phyloP scores from a whole-genome alignment of 495 filamentous ascomycete species.

The Aspergillus coremiiformis region DNA sequence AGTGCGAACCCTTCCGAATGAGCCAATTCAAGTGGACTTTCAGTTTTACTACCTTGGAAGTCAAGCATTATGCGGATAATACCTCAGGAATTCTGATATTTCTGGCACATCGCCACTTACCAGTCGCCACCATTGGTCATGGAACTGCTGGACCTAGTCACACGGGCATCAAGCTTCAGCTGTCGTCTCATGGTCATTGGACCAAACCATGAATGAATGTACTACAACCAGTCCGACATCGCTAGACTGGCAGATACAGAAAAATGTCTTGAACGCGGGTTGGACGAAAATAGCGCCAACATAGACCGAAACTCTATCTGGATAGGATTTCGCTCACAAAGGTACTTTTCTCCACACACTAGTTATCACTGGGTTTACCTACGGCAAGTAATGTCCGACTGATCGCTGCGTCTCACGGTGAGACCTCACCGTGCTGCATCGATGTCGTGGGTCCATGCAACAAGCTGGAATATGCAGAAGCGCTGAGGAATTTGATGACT shows the following conservation, averaged over 20 bases:
- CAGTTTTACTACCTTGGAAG: neutral
- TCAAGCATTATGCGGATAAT: neutral
- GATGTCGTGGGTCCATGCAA: neutral
- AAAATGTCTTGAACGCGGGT: neutral
- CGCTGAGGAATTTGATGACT: neutral
- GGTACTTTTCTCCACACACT: neutral
- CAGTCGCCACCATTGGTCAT: neutral
- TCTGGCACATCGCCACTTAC: neutral
- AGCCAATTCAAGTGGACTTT: neutral
- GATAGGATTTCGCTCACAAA: neutral
- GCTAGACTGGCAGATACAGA: neutral
- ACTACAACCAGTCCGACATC: neutral
- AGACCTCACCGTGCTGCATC: neutral
- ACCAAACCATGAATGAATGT: neutral
- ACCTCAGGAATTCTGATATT: neutral
- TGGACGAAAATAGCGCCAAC: neutral
- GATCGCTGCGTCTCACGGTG: neutral
- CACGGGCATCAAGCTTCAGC: neutral
- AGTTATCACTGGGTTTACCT: neutral
- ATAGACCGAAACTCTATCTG: neutral
- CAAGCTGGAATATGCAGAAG: neutral
- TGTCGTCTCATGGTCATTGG: neutral
- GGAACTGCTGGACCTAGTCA: neutral
- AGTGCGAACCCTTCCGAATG: slow-evolving; percentile 5
- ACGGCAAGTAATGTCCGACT: neutral